Conservation (phyloP, 2,329 filamentous ascomycete genomes). For the Aspergillus tubingensis region DNA sequence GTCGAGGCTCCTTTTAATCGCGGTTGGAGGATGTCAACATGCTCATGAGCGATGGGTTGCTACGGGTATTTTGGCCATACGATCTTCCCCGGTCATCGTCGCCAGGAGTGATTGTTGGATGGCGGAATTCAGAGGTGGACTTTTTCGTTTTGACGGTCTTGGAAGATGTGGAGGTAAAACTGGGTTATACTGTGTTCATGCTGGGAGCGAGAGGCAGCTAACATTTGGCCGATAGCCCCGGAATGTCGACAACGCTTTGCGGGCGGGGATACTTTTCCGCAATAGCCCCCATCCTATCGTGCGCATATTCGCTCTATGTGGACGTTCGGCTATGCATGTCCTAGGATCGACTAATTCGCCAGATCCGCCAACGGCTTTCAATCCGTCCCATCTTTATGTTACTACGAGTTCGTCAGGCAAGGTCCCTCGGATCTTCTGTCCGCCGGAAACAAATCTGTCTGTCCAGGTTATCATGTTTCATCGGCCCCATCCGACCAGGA, state of each 20-base stretch:
- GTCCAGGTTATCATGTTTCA: slow-evolving; percentile 90
- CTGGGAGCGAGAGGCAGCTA: not conserved
- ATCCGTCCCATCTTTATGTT: slow-evolving; percentile 70
- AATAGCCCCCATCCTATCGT: slow-evolving; percentile 77
- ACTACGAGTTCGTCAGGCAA: slow-evolving; percentile 53
- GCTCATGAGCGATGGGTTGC: slow-evolving; percentile 75
- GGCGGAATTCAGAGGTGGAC: slow-evolving; percentile 89
- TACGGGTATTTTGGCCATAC: slow-evolving; percentile 98
- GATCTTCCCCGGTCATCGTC: slow-evolving; percentile 72
- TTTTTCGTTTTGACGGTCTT: slow-evolving; percentile 87
- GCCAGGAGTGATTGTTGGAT: slow-evolving; percentile 88
- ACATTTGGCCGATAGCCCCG: slow-evolving; percentile 55
- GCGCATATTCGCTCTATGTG: slow-evolving; percentile 82
- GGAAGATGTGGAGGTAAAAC: slow-evolving; percentile 81
- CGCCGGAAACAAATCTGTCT: slow-evolving; percentile 63
- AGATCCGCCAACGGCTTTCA: slow-evolving; percentile 53
- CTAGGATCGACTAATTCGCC: slow-evolving; percentile 76
- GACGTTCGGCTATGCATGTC: slow-evolving; percentile 78
- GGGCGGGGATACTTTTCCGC: slow-evolving; percentile 78
- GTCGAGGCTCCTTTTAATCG: slow-evolving; percentile 86
- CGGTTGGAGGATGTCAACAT: slow-evolving; percentile 57
- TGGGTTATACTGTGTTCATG: slow-evolving; percentile 12
- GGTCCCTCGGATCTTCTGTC: slow-evolving; percentile 73
- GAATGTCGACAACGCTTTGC: slow-evolving; percentile 85
- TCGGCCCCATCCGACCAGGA: slow-evolving; percentile 76